Evolutionary conservation across 2,329 filamentous ascomycete species (phyloP).

Genomic region (Amesomyces nigricolor): DNA sequence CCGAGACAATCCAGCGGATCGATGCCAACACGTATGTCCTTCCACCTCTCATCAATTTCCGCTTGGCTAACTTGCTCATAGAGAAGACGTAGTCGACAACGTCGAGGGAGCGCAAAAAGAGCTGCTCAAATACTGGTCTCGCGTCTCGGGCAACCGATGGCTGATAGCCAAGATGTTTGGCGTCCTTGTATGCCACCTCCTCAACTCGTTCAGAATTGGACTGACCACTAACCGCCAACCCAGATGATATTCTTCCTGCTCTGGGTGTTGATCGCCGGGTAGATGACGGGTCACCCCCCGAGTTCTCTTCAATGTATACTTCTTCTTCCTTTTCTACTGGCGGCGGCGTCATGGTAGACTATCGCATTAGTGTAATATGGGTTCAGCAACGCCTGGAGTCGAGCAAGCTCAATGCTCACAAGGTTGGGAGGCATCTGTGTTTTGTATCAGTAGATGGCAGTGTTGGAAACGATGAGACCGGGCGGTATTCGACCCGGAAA

Average conservation of each 20-base stretch:
- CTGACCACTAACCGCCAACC: background rate
- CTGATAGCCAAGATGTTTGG: slow-evolving; percentile 83
- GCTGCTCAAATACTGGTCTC: slow-evolving; percentile 92
- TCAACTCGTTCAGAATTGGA: background rate
- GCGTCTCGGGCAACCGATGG: slow-evolving; percentile 93
- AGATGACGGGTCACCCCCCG: slow-evolving; percentile 8
- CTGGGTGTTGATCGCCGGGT: slow-evolving; percentile 30
- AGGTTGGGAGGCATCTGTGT: slow-evolving; percentile 5
- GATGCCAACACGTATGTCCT: slow-evolving; percentile 63
- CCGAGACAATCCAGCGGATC: slow-evolving; percentile 95
- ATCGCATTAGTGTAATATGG: slow-evolving; percentile 19
- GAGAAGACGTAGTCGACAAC: slow-evolving; percentile 96
- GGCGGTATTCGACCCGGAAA: background rate
- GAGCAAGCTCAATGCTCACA: background rate
- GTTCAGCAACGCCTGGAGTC: slow-evolving; percentile 6
- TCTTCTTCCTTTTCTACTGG: slow-evolving; percentile 18
- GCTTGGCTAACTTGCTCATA: slow-evolving; percentile 15
- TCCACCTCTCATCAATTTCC: background rate
- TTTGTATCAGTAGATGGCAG: slow-evolving; percentile 3
- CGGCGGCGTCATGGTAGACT: slow-evolving; percentile 19
- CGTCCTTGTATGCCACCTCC: slow-evolving; percentile 69
- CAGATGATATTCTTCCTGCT: slow-evolving; percentile 29
- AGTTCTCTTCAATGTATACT: slow-evolving; percentile 23
- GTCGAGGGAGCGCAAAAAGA: slow-evolving; percentile 95
- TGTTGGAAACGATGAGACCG: background rate